Percentiles rank a stretch among this genome's conserved stretches.
phyloP scores from a whole-genome alignment of 176 grass and related monocot genomes.

The Cenchrus purpureus region DNA sequence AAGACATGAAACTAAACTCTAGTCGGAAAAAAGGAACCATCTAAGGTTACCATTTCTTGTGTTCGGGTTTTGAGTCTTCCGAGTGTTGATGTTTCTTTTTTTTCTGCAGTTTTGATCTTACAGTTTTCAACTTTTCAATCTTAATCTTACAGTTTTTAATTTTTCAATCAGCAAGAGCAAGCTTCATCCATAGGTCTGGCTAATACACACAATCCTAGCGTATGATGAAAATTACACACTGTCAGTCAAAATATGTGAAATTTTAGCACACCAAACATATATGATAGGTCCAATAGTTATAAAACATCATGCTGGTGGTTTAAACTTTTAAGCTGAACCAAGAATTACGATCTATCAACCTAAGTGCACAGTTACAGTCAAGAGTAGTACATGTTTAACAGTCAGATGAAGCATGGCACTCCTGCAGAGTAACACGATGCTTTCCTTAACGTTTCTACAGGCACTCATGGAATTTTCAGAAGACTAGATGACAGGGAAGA shows the following conservation, averaged over 20 bases:
- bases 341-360: not conserved
- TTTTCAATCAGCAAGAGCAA: not conserved
- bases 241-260: not conserved
- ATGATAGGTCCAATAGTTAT: not conserved
- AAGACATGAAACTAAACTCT: not conserved
- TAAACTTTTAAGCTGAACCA: not conserved
- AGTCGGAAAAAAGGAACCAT: not conserved
- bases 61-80: not conserved
- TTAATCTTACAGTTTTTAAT: not conserved
- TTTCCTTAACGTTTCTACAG: conserved; percentile 16
- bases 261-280: not conserved
- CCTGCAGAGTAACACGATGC: not conserved
- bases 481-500: conserved; percentile 37
- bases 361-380: not conserved
- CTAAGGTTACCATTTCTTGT: not conserved
- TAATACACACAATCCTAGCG: not conserved
- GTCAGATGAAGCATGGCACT: conserved; percentile 12
- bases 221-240: not conserved
- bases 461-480: conserved; percentile 33
- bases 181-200: not conserved
- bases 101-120: not conserved
- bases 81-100: not conserved
- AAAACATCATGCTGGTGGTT: not conserved
- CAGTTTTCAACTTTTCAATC: not conserved
- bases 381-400: conserved; percentile 21